Conservation (phyloP, 106 monocot species). For the Narthecium ossifragum region DNA sequence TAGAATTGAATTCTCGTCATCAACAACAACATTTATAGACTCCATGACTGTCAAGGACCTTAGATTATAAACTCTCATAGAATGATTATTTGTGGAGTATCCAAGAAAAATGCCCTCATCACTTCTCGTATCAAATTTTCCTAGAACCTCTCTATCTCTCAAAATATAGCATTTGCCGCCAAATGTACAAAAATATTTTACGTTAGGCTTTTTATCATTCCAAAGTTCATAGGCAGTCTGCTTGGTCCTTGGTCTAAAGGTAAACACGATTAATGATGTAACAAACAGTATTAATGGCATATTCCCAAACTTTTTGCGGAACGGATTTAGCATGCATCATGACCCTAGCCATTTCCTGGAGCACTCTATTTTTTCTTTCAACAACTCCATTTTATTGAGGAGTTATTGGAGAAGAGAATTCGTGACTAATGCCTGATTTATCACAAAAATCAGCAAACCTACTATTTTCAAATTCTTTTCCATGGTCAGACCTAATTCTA, state of each 20-base stretch:
- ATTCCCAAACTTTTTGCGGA: not conserved
- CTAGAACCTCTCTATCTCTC: too few species aligned
- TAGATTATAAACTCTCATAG: not conserved
- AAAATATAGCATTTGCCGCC: too few species aligned
- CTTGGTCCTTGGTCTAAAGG: too few species aligned
- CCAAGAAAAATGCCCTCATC: too few species aligned
- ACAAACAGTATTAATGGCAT: conserved; percentile 8
- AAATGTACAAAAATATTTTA: conserved; percentile 2
- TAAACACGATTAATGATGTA: conserved; percentile 1
- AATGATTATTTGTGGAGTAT: not conserved
- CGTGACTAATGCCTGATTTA: too few species aligned
- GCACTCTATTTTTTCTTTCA: too few species aligned
- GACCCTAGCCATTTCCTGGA: not conserved
- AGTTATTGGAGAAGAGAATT: too few species aligned
- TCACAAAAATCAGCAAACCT: too few species aligned
- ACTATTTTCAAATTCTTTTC: conserved; percentile 1
- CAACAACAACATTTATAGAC: not conserved
- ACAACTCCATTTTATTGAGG: too few species aligned
- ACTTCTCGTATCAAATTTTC: too few species aligned
- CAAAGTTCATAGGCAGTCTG: conserved; percentile 3
- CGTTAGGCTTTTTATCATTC: conserved; percentile 1
- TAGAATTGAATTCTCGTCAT: not conserved
- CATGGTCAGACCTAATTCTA: too few species aligned
- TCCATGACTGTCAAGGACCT: not conserved
- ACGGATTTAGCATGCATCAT: conserved; percentile 1